Base-by-base conservation (phyloP, 352 stramenopile species). In the Globisporangium polare region DNA sequence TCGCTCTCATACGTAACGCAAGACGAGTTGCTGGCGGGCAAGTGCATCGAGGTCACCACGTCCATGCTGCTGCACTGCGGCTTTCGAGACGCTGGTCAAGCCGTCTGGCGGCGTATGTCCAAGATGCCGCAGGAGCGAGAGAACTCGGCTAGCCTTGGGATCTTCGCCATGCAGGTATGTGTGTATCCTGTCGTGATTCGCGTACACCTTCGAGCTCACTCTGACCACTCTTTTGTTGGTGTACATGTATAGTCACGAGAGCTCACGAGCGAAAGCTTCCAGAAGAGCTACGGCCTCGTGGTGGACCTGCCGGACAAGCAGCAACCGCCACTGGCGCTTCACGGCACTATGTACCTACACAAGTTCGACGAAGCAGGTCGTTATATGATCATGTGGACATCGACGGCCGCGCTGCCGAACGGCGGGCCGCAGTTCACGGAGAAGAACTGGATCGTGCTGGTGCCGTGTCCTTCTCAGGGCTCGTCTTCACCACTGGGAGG, bases 341-440 rank as follows among this genome's bases (percentile, higher is more conserved):
- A 56, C 18, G 60, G 60, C 12, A 60, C 39, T 17, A 54, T 51
- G 27, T 53, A 50, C 39, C 43, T 54, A 51, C 60, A 60, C 42
- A 60, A 55, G 31, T 66, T 66, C 35, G 60, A 66, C 17, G 53
- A 66, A 24, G 3, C 27, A 9, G 15, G 18, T 33, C 60, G 60
- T 6, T 56, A 49, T 20, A 7, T 66, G 51, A 55, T 37, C 17
- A 6, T 60, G 18, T 66, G 60, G 60, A 60, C 60, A 15, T 60
- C 60, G 15, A 29, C 17, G 0, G 29, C 60, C 18, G 15, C 46
- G 29, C 3, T 51, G 18, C 7, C 58, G 0, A 12, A 51, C 15
- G 20, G 5, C 12, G 35, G 27, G 3, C 24, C 33, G 15, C 17
- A 35, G 24, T 66, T 66, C 31, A 35, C 17, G 0, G 60, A 66